Percentiles rank a stretch among this genome's conserved stretches.
phyloP scores from a whole-genome alignment of 352 stramenopile genomes.

The Phytopythium vexans region DNA sequence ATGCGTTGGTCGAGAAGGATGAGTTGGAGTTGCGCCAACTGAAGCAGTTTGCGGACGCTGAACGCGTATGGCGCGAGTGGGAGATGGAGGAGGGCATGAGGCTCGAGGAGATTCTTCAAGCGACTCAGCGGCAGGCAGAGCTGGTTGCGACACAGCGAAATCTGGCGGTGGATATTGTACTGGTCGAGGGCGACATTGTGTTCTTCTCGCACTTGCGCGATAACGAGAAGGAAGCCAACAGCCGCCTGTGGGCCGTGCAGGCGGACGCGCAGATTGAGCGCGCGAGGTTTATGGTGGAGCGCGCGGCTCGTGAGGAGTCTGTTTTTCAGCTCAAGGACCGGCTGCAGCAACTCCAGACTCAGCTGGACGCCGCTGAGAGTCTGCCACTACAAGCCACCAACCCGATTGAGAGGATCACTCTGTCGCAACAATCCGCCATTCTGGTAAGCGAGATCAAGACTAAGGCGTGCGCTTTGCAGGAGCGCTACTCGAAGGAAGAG shows the following conservation, averaged over 20 bases:
- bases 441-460: constrained; percentile 17
- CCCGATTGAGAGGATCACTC: constrained; percentile 37
- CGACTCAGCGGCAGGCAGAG: constrained; percentile 13
- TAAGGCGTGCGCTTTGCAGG: constrained; percentile 16
- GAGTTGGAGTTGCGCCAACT: constrained; percentile 47
- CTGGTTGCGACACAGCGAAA: constrained; percentile 28
- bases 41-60: constrained; percentile 37
- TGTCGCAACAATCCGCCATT: constrained; percentile 27
- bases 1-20: constrained; percentile 21
- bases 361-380: constrained; percentile 37
- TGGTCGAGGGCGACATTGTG: constrained; percentile 37
- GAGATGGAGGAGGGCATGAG: constrained; percentile 36
- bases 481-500: constrained; percentile 29
- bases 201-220: constrained; percentile 48
- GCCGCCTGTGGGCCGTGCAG: constrained; percentile 49
- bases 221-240: constrained; percentile 44
- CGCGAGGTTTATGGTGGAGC: constrained; percentile 60
- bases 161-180: constrained; percentile 38
- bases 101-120: constrained; percentile 31
- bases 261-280: constrained; percentile 51
- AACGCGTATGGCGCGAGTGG: constrained; percentile 46
- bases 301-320: constrained; percentile 51
- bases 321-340: constrained; percentile 51
- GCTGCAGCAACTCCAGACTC: constrained; percentile 31
- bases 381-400: constrained; percentile 55